Conservation (phyloP, 257 asterid genomes). For the Phtheirospermum japonicum region DNA sequence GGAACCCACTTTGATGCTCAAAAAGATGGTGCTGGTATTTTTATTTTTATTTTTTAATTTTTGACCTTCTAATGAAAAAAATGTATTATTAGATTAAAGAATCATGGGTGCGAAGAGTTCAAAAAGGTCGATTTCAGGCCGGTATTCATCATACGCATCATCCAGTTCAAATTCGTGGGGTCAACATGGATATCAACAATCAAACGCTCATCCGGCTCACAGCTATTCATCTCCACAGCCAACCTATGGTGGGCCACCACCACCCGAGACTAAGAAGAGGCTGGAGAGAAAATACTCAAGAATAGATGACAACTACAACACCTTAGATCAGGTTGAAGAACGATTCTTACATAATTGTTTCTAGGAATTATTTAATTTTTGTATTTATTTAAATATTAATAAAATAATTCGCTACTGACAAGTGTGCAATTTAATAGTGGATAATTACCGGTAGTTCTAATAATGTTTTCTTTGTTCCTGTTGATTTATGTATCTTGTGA, state of each 20-base stretch:
- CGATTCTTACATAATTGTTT: neutral
- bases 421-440: slow-evolving; percentile 5
- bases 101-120: slow-evolving; percentile 87
- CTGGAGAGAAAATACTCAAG: slow-evolving; percentile 78
- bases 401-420: neutral
- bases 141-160: slow-evolving; percentile 69
- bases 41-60: too few species aligned
- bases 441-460: neutral
- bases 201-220: slow-evolving; percentile 58
- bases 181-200: slow-evolving; percentile 45
- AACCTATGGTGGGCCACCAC: slow-evolving; percentile 52
- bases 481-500: neutral
- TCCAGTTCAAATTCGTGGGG: slow-evolving; percentile 56
- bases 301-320: slow-evolving; percentile 79
- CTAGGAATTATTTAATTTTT: neutral
- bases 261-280: slow-evolving; percentile 51
- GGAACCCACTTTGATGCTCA: too few species aligned
- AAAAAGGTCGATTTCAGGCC: slow-evolving; percentile 56
- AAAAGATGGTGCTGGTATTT: too few species aligned
- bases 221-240: slow-evolving; percentile 51
- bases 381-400: neutral
- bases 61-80: neutral
- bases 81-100: slow-evolving; percentile 25
- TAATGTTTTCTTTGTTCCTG: neutral
- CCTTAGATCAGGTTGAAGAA: slow-evolving; percentile 64